Evolutionary conservation across 2,329 filamentous ascomycete genomes (phyloP).

Genomic region (Cercospora zeae-maydis): DNA sequence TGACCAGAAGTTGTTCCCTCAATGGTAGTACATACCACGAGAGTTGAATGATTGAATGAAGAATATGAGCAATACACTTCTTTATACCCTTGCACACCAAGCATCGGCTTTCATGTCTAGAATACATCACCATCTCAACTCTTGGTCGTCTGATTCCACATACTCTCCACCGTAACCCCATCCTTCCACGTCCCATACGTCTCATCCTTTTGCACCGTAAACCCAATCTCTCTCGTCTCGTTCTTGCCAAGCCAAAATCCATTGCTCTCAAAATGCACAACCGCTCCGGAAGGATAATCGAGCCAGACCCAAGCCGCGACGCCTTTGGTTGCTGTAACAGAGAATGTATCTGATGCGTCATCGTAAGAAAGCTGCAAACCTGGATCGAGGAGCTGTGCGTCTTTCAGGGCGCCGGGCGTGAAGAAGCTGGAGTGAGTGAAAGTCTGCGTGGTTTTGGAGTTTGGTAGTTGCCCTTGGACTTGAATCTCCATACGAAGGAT

Average conservation of each 20-base stretch:
- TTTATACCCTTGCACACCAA: too few relatives aligned
- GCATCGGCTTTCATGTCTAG: too few relatives aligned
- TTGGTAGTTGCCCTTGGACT: constrained; percentile 48
- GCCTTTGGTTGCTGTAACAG: constrained; percentile 47
- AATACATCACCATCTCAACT: too few relatives aligned
- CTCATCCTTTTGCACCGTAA: constrained; percentile 47
- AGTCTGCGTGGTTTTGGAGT: constrained; percentile 39
- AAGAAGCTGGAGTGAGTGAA: constrained; percentile 54
- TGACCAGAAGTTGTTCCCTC: too few relatives aligned
- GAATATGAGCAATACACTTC: too few relatives aligned
- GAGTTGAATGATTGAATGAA: too few relatives aligned
- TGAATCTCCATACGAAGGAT: constrained; percentile 47
- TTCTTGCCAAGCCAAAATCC: constrained; percentile 50
- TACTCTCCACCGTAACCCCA: constrained; percentile 50
- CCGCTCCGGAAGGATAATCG: constrained; percentile 48
- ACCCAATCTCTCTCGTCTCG: constrained; percentile 45
- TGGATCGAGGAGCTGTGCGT: constrained; percentile 50
- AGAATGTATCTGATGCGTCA: constrained; percentile 39
- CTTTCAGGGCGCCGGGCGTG: constrained; percentile 46
- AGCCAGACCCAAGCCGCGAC: constrained; percentile 56
- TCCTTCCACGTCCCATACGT: constrained; percentile 44
- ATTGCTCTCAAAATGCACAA: constrained; percentile 54
- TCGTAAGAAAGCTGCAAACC: constrained; percentile 42
- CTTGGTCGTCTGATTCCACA: constrained; percentile 48
- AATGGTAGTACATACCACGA: too few relatives aligned